These are phyloP conservation scores for Cydonia oblonga DNA, from an alignment of 331 rosid genomes.

Conservation along the genomic window DNA sequence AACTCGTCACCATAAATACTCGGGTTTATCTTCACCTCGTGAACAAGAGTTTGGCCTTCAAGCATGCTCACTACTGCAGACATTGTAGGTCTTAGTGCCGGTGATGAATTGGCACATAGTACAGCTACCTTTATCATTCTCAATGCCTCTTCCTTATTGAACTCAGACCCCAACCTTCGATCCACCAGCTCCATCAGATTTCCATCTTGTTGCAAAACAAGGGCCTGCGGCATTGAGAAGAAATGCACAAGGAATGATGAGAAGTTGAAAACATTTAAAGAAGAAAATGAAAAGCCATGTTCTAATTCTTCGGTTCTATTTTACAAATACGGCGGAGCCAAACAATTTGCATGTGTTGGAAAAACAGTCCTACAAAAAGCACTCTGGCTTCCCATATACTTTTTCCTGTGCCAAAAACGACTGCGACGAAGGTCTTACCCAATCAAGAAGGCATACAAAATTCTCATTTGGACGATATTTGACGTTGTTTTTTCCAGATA, in stretches of 20 bases:
- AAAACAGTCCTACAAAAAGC: background rate
- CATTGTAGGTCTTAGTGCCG: constrained; percentile 31
- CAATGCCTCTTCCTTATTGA: constrained; percentile 25
- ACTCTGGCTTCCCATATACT: too few species aligned
- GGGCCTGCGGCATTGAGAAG: too few species aligned
- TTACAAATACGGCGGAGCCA: too few species aligned
- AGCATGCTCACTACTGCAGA: constrained; percentile 30
- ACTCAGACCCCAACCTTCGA: constrained; percentile 18
- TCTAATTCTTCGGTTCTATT: too few species aligned
- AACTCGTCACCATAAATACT: constrained; percentile 5
- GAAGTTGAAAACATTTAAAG: too few species aligned
- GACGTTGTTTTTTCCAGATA: constrained; percentile 26
- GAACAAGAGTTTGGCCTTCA: constrained; percentile 12
- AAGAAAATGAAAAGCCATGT: background rate
- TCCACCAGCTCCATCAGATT: constrained; percentile 29
- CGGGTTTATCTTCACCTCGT: constrained; percentile 1
- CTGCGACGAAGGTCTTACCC: constrained; percentile 12
- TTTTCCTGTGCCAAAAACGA: background rate
- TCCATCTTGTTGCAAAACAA: constrained; percentile 10
- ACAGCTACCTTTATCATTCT: constrained; percentile 30
- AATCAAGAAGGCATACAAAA: constrained; percentile 29
- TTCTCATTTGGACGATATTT: constrained; percentile 20
- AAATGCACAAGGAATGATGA: too few species aligned
- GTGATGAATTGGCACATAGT: constrained; percentile 22
- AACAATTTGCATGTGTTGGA: background rate